A percentile compares a stretch with the other conserved stretches of the same genome.
These are phyloP conservation scores for Solidago caesia DNA, from an alignment of 129 eudicot species.

Conservation along the genomic window DNA sequence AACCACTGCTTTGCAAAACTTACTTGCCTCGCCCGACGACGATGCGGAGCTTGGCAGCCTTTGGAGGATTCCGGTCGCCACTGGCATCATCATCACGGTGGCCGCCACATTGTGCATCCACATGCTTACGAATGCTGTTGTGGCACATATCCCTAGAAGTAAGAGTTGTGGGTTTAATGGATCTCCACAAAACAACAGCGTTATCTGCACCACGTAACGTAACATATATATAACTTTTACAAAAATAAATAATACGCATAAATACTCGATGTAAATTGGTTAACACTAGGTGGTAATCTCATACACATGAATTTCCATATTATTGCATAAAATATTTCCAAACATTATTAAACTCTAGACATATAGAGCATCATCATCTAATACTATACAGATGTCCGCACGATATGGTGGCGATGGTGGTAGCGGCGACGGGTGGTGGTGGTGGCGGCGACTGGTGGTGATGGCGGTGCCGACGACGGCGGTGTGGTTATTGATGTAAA, in stretches of 20 bases:
- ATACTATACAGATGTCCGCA: too few species aligned
- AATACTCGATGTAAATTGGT: background rate
- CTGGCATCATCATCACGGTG: slow-evolving; percentile 93
- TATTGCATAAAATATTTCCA: too few species aligned
- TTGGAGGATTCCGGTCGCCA: slow-evolving; percentile 85
- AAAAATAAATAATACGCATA: too few species aligned
- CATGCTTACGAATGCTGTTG: slow-evolving; percentile 87
- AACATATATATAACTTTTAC: background rate
- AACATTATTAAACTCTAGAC: too few species aligned
- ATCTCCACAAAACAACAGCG: slow-evolving; percentile 74
- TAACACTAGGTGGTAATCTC: background rate
- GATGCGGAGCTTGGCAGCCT: slow-evolving; percentile 43
- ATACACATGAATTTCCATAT: too few species aligned
- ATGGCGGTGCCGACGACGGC: too few species aligned
- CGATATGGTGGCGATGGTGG: too few species aligned
- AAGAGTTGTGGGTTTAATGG: slow-evolving; percentile 76
- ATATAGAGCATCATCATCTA: too few species aligned
- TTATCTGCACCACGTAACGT: slow-evolving; percentile 50
- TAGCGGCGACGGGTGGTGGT: too few species aligned
- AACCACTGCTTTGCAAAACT: slow-evolving; percentile 80
- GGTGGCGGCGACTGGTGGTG: too few species aligned
- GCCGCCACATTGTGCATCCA: slow-evolving; percentile 95
- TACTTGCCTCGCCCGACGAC: slow-evolving; percentile 31
- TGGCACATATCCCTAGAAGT: slow-evolving; percentile 77
- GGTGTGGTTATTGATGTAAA: too few species aligned